Evolutionary conservation across 2,329 filamentous ascomycete genomes (phyloP), one percentile per base, ranked within the genome.

Genomic region (Cladosporium colombiae): DNA sequence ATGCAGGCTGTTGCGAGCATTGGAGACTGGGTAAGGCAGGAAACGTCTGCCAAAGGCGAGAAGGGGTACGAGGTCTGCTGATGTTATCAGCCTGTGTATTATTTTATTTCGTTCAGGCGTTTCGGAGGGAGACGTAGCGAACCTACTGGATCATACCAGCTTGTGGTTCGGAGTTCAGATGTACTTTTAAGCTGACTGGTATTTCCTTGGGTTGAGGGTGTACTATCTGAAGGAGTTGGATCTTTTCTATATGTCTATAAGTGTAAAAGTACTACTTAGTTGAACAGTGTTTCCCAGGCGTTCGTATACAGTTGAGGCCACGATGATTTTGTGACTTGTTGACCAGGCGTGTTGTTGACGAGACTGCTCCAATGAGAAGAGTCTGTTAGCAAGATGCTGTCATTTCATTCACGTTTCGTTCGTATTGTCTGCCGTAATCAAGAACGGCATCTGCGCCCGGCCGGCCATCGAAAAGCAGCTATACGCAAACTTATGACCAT

Each of bases 1-100:
- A 67, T 68, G 16, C 66, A 66, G 18, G 70, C 70, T 1, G 69
- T 68, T 11, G 50, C 66, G 8, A 67, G 65, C 16, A 67, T 72
- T 46, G 53, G 56, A 5, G 66, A 40, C 5, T 72, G 70, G 70
- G 69, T 72, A 1, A 50, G 60, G 44, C 66, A 66, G 52, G 67
- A 72, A 58, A 27, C 58, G 23, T 23, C 35, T 25, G 21, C 35
- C 6, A 65, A 65, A 18, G 37, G 52, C 18, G 66, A 66, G 23
- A 65, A 21, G 23, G 37, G 25, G 1, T 40, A 53, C 14, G 60
- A 62, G 21, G 49, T 62, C n/a, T 62, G 60, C 23, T 62, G 29
- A 62, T 21, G 5, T 1, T n/a, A 33, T 33, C 52, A 5, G 18
- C 8, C 8, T 5, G n/a, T 46, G 4, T 23, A 8, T 21, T 21